Evolutionary conservation across 1,284 basidiomycete species (phyloP).

Genomic region (Agaricales sp.): DNA sequence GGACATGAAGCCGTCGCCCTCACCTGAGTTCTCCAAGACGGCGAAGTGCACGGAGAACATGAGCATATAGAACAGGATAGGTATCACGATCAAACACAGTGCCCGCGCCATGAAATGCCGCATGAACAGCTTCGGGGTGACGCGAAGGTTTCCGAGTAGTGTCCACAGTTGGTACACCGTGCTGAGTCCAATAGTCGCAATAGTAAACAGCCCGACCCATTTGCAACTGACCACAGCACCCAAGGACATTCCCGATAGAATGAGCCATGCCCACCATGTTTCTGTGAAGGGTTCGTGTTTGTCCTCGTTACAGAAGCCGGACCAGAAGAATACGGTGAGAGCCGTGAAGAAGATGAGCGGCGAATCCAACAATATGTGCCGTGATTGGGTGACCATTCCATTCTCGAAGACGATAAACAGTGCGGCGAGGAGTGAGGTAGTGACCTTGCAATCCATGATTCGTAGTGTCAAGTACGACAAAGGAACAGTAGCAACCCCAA

Average conservation of each 20-base stretch:
- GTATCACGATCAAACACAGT: constrained; percentile 81
- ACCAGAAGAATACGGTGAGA: constrained; percentile 81
- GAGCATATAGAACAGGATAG: constrained; percentile 84
- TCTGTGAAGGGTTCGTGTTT: constrained; percentile 72
- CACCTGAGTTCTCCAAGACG: constrained; percentile 82
- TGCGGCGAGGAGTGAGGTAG: constrained; percentile 83
- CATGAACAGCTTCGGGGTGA: constrained; percentile 67
- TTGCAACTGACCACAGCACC: constrained; percentile 93
- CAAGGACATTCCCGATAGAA: constrained; percentile 80
- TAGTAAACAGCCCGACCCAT: constrained; percentile 99
- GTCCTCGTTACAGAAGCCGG: constrained; percentile 88
- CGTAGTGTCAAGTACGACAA: constrained; percentile 92
- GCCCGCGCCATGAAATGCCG: constrained; percentile 86
- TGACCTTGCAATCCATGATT: constrained; percentile 81
- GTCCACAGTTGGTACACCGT: constrained; percentile 87
- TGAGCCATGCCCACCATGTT: constrained; percentile 89
- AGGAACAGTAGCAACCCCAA: constrained; percentile 87
- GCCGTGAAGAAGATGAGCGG: constrained; percentile 97
- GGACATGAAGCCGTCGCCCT: constrained; percentile 99
- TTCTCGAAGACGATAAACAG: constrained; percentile 96
- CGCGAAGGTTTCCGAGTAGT: constrained; percentile 79
- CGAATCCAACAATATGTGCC: constrained; percentile 95
- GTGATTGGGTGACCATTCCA: constrained; percentile 89
- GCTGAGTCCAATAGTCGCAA: constrained; percentile 84
- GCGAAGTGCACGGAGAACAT: constrained; percentile 96